These are phyloP conservation scores for Huntiella bhutanensis DNA, from an alignment of 2,329 filamentous ascomycete species.

Conservation along the genomic window DNA sequence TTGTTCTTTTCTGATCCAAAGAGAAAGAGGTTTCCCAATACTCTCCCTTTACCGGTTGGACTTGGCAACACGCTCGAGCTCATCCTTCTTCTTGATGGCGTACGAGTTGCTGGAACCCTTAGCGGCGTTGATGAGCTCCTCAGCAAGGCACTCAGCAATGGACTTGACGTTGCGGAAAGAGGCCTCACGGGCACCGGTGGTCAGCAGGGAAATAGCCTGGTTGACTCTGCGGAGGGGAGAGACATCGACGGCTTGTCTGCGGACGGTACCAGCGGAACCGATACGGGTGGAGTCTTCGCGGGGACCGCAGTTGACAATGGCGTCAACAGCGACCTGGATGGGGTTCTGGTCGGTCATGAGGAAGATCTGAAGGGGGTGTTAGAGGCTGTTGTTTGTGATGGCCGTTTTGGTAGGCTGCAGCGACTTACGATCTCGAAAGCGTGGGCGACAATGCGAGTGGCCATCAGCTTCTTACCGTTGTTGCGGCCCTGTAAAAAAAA, in stretches of 20 bases:
- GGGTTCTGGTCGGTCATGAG: conserved; percentile 99
- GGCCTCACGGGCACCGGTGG: conserved; percentile 95
- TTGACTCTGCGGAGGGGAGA: conserved; percentile 98
- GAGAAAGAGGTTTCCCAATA: conserved; percentile 18
- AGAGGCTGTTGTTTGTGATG: conserved; percentile 12
- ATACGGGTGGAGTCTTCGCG: conserved; percentile 99
- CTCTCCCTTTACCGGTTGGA: conserved; percentile 80
- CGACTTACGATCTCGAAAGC: conserved; percentile 93
- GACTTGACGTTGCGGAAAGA: conserved; percentile 99
- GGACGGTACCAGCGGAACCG: conserved; percentile 97
- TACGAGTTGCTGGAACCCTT: conserved; percentile 99
- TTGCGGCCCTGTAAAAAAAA: conserved; percentile 99
- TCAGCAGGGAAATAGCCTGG: conserved; percentile 98
- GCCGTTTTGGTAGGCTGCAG: background rate
- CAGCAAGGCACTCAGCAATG: conserved; percentile 96
- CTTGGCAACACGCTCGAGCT: conserved; percentile 99
- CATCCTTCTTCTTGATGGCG: conserved; percentile 99
- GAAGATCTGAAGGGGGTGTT: conserved; percentile 55
- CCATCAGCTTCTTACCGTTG: conserved; percentile 99
- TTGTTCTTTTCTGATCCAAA: conserved; percentile 15
- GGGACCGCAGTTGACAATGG: conserved; percentile 99
- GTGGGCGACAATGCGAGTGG: conserved; percentile 97
- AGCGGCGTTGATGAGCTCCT: conserved; percentile 99
- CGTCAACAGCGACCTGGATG: conserved; percentile 97
- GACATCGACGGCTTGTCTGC: conserved; percentile 99